phyloP scores from a whole-genome alignment of 805 yeast species.

The Nakazawaea wyomingensis region DNA sequence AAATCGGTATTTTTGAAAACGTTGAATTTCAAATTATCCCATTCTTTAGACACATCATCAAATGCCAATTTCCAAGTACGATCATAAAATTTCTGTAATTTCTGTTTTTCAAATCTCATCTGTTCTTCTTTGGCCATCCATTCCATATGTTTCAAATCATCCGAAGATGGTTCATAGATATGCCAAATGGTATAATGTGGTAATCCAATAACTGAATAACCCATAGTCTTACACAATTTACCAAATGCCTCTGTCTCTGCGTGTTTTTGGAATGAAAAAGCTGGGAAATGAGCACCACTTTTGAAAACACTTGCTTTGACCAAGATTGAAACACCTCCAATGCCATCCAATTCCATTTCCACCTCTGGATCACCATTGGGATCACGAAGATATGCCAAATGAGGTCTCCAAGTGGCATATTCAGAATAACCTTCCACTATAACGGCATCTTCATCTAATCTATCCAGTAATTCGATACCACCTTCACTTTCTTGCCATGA shows the following conservation, averaged over 20 bases:
- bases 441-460: conserved; percentile 84
- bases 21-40: conserved; percentile 65
- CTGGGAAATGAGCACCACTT: conserved; percentile 89
- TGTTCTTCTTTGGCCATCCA: conserved; percentile 80
- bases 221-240: conserved; percentile 78
- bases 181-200: conserved; percentile 96
- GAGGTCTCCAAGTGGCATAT: conserved; percentile 96
- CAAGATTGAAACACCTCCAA: conserved; percentile 92
- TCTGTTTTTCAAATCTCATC: conserved; percentile 56
- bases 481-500: conserved; percentile 81
- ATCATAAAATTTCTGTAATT: conserved; percentile 61
- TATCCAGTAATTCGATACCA: conserved; percentile 67
- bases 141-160: conserved; percentile 81
- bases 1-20: conserved; percentile 76
- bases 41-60: conserved; percentile 67
- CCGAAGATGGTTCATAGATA: conserved; percentile 86
- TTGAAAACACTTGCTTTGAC: conserved; percentile 82
- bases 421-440: conserved; percentile 96
- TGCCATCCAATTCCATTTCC: conserved; percentile 91
- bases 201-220: conserved; percentile 76
- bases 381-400: conserved; percentile 86
- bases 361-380: conserved; percentile 90
- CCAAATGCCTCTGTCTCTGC: conserved; percentile 98
- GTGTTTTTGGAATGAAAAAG: conserved; percentile 87
- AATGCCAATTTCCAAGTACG: conserved; percentile 78